Percentiles rank a stretch among this genome's conserved stretches.
phyloP scores from a whole-genome alignment of 352 stramenopile species.

The Phytophthora pistaciae region DNA sequence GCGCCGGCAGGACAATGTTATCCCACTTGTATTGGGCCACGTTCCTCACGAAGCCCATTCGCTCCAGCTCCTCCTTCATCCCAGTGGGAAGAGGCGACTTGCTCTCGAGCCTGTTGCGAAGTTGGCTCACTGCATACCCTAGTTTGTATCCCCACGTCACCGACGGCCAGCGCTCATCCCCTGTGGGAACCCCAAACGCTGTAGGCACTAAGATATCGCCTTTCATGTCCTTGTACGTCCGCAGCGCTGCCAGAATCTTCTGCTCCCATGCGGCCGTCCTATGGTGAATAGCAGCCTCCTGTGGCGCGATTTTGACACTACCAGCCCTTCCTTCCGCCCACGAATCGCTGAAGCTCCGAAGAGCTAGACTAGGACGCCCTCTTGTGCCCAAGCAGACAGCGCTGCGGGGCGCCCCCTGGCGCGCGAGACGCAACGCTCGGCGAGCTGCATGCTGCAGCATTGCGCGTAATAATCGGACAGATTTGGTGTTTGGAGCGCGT shows the following conservation, averaged over 20 bases:
- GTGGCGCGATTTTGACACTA: too few species aligned
- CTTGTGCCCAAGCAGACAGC: too few species aligned
- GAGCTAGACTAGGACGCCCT: too few species aligned
- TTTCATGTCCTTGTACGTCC: not conserved
- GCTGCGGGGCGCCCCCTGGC: too few species aligned
- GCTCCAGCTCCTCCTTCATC: not conserved
- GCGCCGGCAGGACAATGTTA: not conserved
- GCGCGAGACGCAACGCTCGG: too few species aligned
- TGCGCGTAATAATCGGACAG: too few species aligned
- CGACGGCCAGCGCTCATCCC: not conserved
- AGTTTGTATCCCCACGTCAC: not conserved
- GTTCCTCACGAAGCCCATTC: not conserved
- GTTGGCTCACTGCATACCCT: not conserved
- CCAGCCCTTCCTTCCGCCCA: not conserved
- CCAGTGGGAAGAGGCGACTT: not conserved
- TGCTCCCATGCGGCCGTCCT: not conserved
- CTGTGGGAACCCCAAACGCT: too few species aligned
- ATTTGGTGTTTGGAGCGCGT: too few species aligned
- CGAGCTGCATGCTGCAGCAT: too few species aligned
- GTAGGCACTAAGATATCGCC: too few species aligned
- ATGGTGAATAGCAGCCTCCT: too few species aligned
- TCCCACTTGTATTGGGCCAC: not conserved
- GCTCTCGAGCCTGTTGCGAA: not conserved
- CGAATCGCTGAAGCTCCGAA: too few species aligned
- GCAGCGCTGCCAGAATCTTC: not conserved